Evolutionary conservation across 306 rosid genomes (phyloP).

Genomic region (Medicago lupulina): DNA sequence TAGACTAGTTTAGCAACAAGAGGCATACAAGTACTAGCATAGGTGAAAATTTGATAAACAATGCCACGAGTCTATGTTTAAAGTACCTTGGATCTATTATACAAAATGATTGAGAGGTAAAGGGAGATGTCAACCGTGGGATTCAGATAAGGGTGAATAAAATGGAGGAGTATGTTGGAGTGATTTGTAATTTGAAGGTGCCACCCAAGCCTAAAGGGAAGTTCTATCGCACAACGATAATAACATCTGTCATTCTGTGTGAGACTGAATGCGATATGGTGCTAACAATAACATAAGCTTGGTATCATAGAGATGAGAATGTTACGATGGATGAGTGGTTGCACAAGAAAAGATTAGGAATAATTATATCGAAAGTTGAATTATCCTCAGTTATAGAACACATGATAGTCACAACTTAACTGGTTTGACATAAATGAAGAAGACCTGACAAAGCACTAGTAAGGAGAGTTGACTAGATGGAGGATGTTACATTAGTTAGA

Average conservation of each 20-base stretch:
- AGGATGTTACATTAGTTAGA: background rate
- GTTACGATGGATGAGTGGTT: background rate
- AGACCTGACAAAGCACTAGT: conserved; percentile 3
- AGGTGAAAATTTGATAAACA: no score
- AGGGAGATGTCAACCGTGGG: background rate
- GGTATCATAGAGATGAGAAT: background rate
- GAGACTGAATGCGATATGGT: background rate
- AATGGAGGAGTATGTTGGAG: background rate
- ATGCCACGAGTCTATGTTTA: no score
- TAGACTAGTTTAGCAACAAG: no score
- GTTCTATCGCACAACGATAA: background rate
- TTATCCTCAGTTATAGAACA: background rate
- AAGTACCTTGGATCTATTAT: no score
- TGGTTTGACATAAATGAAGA: background rate
- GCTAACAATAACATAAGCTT: background rate
- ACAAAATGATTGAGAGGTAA: no score
- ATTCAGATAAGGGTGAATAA: background rate
- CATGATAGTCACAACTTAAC: background rate
- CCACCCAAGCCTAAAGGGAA: background rate
- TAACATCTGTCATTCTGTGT: background rate
- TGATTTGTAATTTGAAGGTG: background rate
- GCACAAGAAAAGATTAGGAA: background rate
- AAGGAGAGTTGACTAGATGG: background rate
- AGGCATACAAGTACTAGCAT: no score
- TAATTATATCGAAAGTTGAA: background rate